Evolutionary conservation across 2,329 filamentous ascomycete species (phyloP), one percentile per base, ranked within the genome.

Genomic region (Calonectria crousiana): DNA sequence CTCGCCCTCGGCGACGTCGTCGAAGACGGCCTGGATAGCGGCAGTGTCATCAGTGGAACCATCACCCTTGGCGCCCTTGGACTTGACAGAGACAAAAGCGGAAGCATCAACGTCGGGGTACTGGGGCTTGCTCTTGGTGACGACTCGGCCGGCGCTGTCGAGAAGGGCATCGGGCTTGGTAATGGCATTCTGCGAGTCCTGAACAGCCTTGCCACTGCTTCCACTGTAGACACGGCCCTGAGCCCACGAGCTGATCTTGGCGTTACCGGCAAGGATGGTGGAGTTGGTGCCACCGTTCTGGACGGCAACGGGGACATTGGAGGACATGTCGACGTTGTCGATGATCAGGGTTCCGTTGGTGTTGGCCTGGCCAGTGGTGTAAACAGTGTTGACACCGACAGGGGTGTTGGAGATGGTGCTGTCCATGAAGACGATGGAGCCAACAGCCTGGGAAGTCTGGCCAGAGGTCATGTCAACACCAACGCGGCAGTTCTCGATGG

Each of bases 41-140:
- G 89, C 91, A 20, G 96, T 98, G 82, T 98, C 97, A 80, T 98
- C 96, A 0, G 95, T 95, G 32, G 87, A 84, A 67, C 96, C 97
- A 81, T 99, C 96, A 81, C 97, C 97, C 86, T 92, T 95, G 81
- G 95, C 96, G 73, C 97, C 96, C 66, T 90, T 89, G 60, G 91
- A 88, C 87, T 96, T 98, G 86, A 97, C 94, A 78, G 94, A 96
- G 80, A 97, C 86, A 82, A 99, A 98, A 41, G 90, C 90, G 74
- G 88, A 89, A n/a, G 89, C 90, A 4, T 92, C 85, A 3, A 95
- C 85, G 52, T 87, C 86, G 82, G 94, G 91, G 83, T 98, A 99
- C 84, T 98, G 95, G 18, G 97, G 97, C 89, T 97, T 98, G 84
- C 92, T 93, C 78, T 94, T 93, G 77, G 95, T 94, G 83, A 96